Evolutionary conservation across 1,284 basidiomycete species (phyloP).

Genomic region (Heterobasidion parviporum): DNA sequence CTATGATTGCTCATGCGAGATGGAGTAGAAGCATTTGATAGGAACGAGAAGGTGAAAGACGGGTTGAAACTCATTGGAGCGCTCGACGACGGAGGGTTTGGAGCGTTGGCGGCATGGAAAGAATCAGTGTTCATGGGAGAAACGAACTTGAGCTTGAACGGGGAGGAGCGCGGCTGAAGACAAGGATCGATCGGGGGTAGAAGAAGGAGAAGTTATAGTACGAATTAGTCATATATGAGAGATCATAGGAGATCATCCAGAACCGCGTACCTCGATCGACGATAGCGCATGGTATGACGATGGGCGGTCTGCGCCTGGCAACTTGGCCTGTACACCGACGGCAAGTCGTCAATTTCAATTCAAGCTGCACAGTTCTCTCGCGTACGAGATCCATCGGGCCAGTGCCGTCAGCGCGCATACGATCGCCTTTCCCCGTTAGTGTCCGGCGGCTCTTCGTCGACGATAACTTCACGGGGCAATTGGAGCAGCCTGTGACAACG

Average conservation of each 20-base stretch:
- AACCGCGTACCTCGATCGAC: background rate
- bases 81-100: background rate
- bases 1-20: background rate
- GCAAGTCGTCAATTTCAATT: background rate
- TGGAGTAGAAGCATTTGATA: background rate
- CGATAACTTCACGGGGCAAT: background rate
- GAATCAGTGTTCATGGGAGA: background rate
- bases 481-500: no score
- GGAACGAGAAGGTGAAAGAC: constrained; percentile 2
- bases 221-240: background rate
- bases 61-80: background rate
- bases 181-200: background rate
- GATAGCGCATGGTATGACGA: background rate
- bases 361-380: background rate
- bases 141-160: constrained; percentile 1
- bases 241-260: background rate
- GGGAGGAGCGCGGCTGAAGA: background rate
- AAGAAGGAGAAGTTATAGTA: background rate
- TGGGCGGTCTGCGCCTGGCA: background rate
- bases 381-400: background rate
- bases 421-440: no score
- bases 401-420: background rate
- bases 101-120: background rate
- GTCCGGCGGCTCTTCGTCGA: no score
- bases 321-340: background rate